Evolutionary conservation across 2,329 filamentous ascomycete species (phyloP).

Genomic region (Exserohilum turcica): DNA sequence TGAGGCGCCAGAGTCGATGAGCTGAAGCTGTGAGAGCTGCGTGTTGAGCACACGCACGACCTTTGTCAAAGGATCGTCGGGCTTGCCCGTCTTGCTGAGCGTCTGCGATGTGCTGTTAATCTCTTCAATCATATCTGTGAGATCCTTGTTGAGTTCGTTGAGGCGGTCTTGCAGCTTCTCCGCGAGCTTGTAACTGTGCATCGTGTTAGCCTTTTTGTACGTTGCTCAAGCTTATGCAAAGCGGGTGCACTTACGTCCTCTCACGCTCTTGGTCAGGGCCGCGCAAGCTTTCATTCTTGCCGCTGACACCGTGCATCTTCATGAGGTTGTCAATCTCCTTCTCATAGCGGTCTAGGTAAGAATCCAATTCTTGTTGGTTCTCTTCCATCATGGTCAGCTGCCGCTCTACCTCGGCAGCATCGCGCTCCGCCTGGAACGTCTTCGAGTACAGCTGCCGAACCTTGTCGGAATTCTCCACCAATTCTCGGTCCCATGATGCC

Average conservation of each 20-base stretch:
- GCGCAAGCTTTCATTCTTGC: slow-evolving; percentile 70
- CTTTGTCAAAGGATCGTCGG: slow-evolving; percentile 71
- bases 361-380: slow-evolving; percentile 87
- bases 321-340: slow-evolving; percentile 89
- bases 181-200: slow-evolving; percentile 75
- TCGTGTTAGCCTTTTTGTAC: slow-evolving; percentile 3
- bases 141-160: slow-evolving; percentile 90
- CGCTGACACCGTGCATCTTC: slow-evolving; percentile 74
- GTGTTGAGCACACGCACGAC: slow-evolving; percentile 95
- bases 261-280: slow-evolving; percentile 96
- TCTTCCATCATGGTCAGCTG: slow-evolving; percentile 88
- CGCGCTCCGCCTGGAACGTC: slow-evolving; percentile 91
- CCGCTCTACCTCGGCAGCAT: slow-evolving; percentile 90
- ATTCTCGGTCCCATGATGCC: slow-evolving; percentile 85
- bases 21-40: slow-evolving; percentile 88
- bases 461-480: slow-evolving; percentile 93
- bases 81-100: slow-evolving; percentile 85
- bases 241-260: slow-evolving; percentile 68
- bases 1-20: slow-evolving; percentile 85
- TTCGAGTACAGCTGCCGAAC: slow-evolving; percentile 91
- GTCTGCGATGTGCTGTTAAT: slow-evolving; percentile 92
- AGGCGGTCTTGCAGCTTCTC: slow-evolving; percentile 90
- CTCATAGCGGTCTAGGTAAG: slow-evolving; percentile 90
- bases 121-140: slow-evolving; percentile 96
- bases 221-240: background rate